phyloP scores from a whole-genome alignment of 192 early-diverging fungal genomes.

The Rhizoclosmatium globosum region DNA sequence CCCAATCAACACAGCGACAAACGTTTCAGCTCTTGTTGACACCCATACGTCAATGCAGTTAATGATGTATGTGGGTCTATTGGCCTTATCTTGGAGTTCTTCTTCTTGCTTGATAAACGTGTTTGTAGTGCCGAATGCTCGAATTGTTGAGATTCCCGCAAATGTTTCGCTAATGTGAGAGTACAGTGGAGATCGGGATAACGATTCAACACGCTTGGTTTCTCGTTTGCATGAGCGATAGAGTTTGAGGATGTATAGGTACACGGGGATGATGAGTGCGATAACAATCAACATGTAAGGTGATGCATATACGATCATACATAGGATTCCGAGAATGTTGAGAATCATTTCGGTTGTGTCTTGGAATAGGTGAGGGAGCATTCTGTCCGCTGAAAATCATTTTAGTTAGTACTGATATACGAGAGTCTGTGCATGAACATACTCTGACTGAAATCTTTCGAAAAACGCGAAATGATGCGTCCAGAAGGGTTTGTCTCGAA shows the following conservation, averaged over 20 bases:
- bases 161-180: constrained; percentile 50
- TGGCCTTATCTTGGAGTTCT: constrained; percentile 44
- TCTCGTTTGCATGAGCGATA: constrained; percentile 46
- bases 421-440: not conserved
- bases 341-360: not conserved
- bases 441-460: constrained; percentile 61
- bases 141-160: constrained; percentile 46
- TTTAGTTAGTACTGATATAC: constrained; percentile 55
- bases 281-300: constrained; percentile 23
- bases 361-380: constrained; percentile 64
- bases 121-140: constrained; percentile 16
- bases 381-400: constrained; percentile 62
- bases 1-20: constrained; percentile 13
- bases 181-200: constrained; percentile 38
- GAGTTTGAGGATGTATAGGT: constrained; percentile 1
- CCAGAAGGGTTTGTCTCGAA: constrained; percentile 74
- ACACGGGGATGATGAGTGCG: constrained; percentile 1
- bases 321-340: constrained; percentile 10
- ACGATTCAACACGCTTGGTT: constrained; percentile 41
- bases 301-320: constrained; percentile 14
- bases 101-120: constrained; percentile 60
- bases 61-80: constrained; percentile 68
- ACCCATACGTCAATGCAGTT: constrained; percentile 81
- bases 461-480: constrained; percentile 66
- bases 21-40: constrained; percentile 19